These are phyloP conservation scores for Aeschynomene evenia DNA, from an alignment of 306 rosid genomes.

Conservation along the genomic window DNA sequence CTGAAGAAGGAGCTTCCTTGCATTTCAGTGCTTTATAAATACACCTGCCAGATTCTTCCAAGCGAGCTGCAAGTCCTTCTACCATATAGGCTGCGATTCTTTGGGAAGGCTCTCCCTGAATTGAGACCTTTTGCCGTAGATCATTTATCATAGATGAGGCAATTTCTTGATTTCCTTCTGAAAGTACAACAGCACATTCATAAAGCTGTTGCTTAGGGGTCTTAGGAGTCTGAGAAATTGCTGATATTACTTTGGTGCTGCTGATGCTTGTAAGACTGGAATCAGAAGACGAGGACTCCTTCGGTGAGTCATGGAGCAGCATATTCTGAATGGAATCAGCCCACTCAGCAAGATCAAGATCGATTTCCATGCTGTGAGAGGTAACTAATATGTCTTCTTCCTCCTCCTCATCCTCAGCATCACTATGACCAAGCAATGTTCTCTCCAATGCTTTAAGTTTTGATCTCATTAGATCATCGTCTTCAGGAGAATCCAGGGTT, in stretches of 20 bases:
- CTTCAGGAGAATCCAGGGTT: constrained; percentile 48
- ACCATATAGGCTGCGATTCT: constrained; percentile 99
- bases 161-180: constrained; percentile 64
- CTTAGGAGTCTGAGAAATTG: constrained; percentile 51
- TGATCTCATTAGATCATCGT: constrained; percentile 59
- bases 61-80: constrained; percentile 94
- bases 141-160: constrained; percentile 64
- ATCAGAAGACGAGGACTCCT: constrained; percentile 68
- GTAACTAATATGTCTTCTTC: constrained; percentile 44
- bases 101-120: constrained; percentile 94
- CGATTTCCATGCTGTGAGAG: constrained; percentile 78
- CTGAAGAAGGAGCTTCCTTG: constrained; percentile 94
- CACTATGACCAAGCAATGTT: constrained; percentile 72
- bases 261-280: constrained; percentile 63
- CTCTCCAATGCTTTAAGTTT: constrained; percentile 89
- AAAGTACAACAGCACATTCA: constrained; percentile 72
- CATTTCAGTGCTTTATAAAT: constrained; percentile 81
- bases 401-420: constrained; percentile 54
- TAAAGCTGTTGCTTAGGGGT: constrained; percentile 66
- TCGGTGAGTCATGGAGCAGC: constrained; percentile 63
- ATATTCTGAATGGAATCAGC: constrained; percentile 49
- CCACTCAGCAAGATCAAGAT: constrained; percentile 56
- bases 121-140: constrained; percentile 77
- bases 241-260: constrained; percentile 54
- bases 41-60: constrained; percentile 70